These are phyloP conservation scores for Pythium rhizo-oryzae DNA, from an alignment of 352 stramenopile genomes.

Conservation along the genomic window DNA sequence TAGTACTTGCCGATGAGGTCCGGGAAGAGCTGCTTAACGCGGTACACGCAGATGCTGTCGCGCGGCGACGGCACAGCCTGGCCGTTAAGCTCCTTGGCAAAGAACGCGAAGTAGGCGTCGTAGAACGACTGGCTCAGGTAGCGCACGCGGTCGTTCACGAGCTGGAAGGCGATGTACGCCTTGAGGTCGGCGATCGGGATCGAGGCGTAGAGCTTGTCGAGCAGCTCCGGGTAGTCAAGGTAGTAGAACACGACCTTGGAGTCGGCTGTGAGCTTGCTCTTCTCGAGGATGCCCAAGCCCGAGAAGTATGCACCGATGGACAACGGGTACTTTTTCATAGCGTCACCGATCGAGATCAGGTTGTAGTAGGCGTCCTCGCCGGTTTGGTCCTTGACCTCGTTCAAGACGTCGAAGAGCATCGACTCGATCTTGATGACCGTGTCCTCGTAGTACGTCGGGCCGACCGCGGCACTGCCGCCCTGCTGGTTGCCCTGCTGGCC, in stretches of 20 bases:
- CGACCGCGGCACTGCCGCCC: slow-evolving; percentile 3
- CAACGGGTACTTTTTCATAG: slow-evolving; percentile 49
- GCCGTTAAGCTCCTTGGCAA: slow-evolving; percentile 69
- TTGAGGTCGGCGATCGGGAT: slow-evolving; percentile 53
- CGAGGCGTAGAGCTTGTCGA: slow-evolving; percentile 39
- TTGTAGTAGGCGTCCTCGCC: slow-evolving; percentile 67
- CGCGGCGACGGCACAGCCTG: slow-evolving; percentile 59
- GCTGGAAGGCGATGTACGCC: slow-evolving; percentile 56
- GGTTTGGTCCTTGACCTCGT: slow-evolving; percentile 51
- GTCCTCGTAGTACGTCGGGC: slow-evolving; percentile 30
- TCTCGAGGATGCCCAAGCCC: slow-evolving; percentile 43
- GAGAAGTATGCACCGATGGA: slow-evolving; percentile 54
- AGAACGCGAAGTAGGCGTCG: slow-evolving; percentile 90
- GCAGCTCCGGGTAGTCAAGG: slow-evolving; percentile 52
- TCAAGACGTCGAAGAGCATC: slow-evolving; percentile 52
- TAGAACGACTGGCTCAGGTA: slow-evolving; percentile 70
- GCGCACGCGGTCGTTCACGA: slow-evolving; percentile 44
- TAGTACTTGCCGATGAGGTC: slow-evolving; percentile 84
- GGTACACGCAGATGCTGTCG: slow-evolving; percentile 41
- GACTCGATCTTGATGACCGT: slow-evolving; percentile 78
- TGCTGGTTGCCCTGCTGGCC: slow-evolving; percentile 23
- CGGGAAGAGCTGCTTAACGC: slow-evolving; percentile 42
- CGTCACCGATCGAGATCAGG: slow-evolving; percentile 82
- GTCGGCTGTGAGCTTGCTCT: slow-evolving; percentile 39
- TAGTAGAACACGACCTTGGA: slow-evolving; percentile 53